These are phyloP conservation scores for Flaveria ramosissima DNA, from an alignment of 129 eudicot species.

Conservation along the genomic window DNA sequence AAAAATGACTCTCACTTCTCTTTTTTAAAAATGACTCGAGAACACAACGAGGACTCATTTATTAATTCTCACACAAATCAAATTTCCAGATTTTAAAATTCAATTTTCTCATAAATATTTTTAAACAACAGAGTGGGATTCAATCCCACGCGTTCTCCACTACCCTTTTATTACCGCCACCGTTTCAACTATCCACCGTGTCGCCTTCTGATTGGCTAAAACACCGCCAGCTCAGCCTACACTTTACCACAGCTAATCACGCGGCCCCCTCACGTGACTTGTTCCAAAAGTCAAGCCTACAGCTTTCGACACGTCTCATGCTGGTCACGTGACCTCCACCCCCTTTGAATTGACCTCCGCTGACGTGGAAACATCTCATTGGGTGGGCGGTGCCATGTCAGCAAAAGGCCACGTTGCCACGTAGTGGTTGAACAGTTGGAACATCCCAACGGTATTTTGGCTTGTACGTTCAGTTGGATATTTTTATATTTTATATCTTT, in stretches of 20 bases:
- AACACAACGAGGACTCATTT: no score
- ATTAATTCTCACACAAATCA: no score
- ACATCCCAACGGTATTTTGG: constrained; percentile 41
- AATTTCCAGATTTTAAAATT: no score
- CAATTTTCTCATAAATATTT: not conserved
- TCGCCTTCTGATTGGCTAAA: constrained; percentile 15
- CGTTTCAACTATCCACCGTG: constrained; percentile 27
- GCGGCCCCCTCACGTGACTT: constrained; percentile 48
- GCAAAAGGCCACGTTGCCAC: constrained; percentile 19
- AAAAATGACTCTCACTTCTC: no score
- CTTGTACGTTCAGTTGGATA: constrained; percentile 47
- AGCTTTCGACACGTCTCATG: constrained; percentile 42
- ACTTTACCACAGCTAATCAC: constrained; percentile 46
- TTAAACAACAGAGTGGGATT: constrained; percentile 31
- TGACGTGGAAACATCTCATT: constrained; percentile 31
- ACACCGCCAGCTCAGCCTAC: constrained; percentile 39
- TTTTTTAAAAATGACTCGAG: no score
- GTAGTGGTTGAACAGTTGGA: constrained; percentile 33
- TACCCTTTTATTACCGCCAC: constrained; percentile 31
- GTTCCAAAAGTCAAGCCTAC: constrained; percentile 26
- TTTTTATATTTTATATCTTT: not conserved
- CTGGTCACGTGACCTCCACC: constrained; percentile 43
- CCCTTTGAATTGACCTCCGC: constrained; percentile 4
- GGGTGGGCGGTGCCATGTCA: constrained; percentile 46
- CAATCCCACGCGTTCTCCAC: constrained; percentile 54